Percentiles rank a stretch among this genome's conserved stretches.
Evolutionary conservation across 371 early-diverging fungal genomes (phyloP).

Genomic region (Zopfochytrium polystomum): DNA sequence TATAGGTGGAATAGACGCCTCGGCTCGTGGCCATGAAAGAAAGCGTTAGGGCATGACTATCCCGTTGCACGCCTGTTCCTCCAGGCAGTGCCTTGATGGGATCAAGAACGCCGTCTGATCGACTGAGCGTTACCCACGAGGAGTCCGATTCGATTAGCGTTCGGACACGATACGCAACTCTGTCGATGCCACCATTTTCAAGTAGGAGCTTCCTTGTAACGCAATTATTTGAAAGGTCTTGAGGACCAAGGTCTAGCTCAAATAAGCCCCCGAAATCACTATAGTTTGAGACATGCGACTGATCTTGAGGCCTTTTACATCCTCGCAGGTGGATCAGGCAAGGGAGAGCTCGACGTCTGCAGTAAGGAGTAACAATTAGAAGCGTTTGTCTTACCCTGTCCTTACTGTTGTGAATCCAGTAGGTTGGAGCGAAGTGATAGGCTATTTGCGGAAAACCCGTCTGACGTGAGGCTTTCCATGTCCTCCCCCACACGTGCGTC

Average conservation of each 20-base stretch:
- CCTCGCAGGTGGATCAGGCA: conserved; percentile 49
- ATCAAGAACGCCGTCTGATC: conserved; percentile 63
- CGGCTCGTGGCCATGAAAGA: conserved; percentile 53
- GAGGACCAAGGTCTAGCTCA: conserved; percentile 72
- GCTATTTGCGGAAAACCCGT: background rate
- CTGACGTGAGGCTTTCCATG: too few species aligned
- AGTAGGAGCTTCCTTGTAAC: conserved; percentile 57
- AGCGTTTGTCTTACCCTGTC: background rate
- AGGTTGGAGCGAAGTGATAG: background rate
- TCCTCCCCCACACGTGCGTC: too few species aligned
- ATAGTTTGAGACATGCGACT: background rate
- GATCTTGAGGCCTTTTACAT: conserved; percentile 53
- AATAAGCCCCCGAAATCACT: conserved; percentile 54
- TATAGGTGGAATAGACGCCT: conserved; percentile 62
- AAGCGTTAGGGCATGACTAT: conserved; percentile 53
- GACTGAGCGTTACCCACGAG: conserved; percentile 61
- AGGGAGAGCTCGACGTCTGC: background rate
- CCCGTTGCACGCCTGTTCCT: conserved; percentile 14
- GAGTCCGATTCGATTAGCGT: conserved; percentile 51
- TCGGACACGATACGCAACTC: conserved; percentile 57
- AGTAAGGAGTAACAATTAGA: too few species aligned
- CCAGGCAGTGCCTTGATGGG: conserved; percentile 20
- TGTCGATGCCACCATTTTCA: conserved; percentile 50
- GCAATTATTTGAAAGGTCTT: conserved; percentile 54
- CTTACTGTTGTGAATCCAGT: background rate